Conservation (phyloP, 306 rosid genomes). For the Hylodesmum podocarpum region DNA sequence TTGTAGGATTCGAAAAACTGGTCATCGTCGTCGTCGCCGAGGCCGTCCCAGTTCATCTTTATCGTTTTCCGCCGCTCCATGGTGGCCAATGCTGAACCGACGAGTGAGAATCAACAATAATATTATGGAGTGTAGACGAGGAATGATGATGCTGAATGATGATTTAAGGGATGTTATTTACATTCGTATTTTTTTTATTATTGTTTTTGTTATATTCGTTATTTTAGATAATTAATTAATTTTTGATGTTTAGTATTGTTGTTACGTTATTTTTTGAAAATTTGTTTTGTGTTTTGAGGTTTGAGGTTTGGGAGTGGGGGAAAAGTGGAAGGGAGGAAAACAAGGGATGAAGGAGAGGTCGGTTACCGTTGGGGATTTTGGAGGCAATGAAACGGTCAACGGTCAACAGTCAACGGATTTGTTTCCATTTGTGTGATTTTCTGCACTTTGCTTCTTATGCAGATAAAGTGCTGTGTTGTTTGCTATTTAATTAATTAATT, state of each 20-base stretch:
- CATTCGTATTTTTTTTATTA: not conserved
- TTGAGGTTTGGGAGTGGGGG: conserved; percentile 9
- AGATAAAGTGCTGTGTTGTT: not conserved
- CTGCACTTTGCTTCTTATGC: not conserved
- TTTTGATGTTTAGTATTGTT: not conserved
- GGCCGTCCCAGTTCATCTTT: conserved; percentile 49
- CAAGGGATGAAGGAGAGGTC: conserved; percentile 38
- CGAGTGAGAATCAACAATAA: too few relatives aligned
- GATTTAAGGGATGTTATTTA: too few relatives aligned
- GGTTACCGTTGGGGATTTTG: conserved; percentile 33
- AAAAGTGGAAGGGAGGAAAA: conserved; percentile 52
- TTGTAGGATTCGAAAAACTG: conserved; percentile 58
- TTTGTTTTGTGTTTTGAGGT: not conserved
- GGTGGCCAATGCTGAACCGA: conserved; percentile 34
- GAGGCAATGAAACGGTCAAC: conserved; percentile 51
- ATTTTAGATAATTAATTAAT: not conserved
- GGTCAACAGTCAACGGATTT: too few relatives aligned
- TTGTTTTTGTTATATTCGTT: not conserved
- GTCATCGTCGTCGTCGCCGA: conserved; percentile 44
- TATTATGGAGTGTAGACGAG: not conserved
- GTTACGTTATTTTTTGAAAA: not conserved
- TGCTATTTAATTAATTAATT: not conserved
- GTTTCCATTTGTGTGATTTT: conserved; percentile 23
- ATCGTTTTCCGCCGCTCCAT: conserved; percentile 45
- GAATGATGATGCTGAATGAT: too few relatives aligned